Evolutionary conservation across 352 stramenopile species (phyloP), one percentile per base, ranked within the genome.

Genomic region (Paralagenidium karlingii): DNA sequence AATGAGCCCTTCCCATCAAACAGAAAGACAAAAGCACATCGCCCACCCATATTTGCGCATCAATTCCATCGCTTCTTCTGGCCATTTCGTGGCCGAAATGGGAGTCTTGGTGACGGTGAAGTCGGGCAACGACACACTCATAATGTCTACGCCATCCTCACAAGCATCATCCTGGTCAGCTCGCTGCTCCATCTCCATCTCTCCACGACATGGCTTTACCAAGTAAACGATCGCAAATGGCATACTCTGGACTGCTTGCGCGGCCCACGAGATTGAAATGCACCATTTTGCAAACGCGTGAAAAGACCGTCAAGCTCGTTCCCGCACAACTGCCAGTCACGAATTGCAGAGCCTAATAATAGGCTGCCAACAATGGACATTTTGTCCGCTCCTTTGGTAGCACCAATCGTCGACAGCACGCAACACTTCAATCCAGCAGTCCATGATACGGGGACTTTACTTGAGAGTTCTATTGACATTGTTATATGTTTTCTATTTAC

Each of bases 191-290:
- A 11, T 11, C 8, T 28, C 18, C 7, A 28, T 13, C 8, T 9
- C 20, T 27, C 8, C 3, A 13, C 2, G 15, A 6, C 3, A 24
- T 2, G 8, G 16, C 45, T 53, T 24, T 49, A 86, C 73, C 73
- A 7, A 83, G 52, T 8, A 86, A 45, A 9, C 73, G 64, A 40
- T 83, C 73, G 40, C 73, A 83, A 39, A 83, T 73, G 29, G 67
- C 67, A 38, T 80, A 86, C 30, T 83, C 68, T 36, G 82, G 66
- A 42, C 64, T 80, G 42, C 60, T 82, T 26, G 82, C 73, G 25
- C 67, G 54, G 8, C 67, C 73, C 6, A 62, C 67, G 36, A 86
- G 63, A 18, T 63, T 63, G 56, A 78, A 82, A 29, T 67, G 65
- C 38, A 81, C 68, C 66, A 75, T 74, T 18, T 18, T 36, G 15